Evolutionary conservation across 768 basidiomycete genomes (phyloP).

Genomic region (Pisolithus orientalis): DNA sequence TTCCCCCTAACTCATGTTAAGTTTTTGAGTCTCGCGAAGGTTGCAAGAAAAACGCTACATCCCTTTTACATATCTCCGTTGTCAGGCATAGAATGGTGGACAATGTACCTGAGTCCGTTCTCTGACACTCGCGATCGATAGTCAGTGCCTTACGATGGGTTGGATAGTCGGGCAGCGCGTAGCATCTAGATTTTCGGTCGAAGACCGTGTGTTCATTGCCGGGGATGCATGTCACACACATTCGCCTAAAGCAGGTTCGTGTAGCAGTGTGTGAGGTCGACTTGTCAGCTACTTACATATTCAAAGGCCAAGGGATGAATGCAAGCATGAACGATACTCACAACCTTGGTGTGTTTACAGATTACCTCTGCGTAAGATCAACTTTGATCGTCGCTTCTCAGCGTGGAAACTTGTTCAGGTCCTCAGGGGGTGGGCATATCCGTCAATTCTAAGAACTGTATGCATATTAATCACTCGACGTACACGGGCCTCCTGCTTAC

Average conservation of each 20-base stretch:
- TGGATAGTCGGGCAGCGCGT: constrained; percentile 66
- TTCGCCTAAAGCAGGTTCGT: constrained; percentile 56
- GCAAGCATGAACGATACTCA: constrained; percentile 63
- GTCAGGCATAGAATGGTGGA: constrained; percentile 60
- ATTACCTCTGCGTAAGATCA: neutral
- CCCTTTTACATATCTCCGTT: constrained; percentile 50
- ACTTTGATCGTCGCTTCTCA: constrained; percentile 1
- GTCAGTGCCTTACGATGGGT: neutral
- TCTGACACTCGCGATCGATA: neutral
- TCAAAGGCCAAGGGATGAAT: constrained; percentile 58
- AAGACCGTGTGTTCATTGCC: constrained; percentile 66
- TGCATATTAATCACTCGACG: constrained; percentile 11
- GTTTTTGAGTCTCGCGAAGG: constrained; percentile 26
- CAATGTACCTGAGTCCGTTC: constrained; percentile 57
- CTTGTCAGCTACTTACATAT: neutral
- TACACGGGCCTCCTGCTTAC: neutral
- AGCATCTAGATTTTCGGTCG: constrained; percentile 51
- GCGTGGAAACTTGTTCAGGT: constrained; percentile 48
- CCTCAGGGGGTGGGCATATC: constrained; percentile 35
- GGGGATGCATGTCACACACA: constrained; percentile 73
- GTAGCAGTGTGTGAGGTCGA: neutral
- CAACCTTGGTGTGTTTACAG: constrained; percentile 40
- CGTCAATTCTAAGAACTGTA: constrained; percentile 36
- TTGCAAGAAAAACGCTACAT: constrained; percentile 47
- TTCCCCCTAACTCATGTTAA: neutral